A percentile compares a stretch with the other conserved stretches of the same genome.
These are phyloP conservation scores for Clarireedia hainanense DNA, from an alignment of 2,329 filamentous ascomycete species.

Conservation along the genomic window DNA sequence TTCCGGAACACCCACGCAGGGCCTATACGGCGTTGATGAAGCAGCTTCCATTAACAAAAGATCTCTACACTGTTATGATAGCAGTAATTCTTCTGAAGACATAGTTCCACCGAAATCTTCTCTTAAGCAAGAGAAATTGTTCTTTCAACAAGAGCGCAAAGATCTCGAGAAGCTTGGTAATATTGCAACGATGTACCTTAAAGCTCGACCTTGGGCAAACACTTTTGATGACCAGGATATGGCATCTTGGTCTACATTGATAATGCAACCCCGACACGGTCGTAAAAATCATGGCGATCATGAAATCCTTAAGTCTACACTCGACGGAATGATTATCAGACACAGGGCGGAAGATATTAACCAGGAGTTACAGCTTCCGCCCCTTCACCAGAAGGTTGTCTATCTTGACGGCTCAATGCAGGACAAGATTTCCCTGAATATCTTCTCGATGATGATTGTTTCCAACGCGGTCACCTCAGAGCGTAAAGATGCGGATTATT, in stretches of 20 bases:
- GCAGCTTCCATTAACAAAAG: slow-evolving; percentile 2
- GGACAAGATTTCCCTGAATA: slow-evolving; percentile 73
- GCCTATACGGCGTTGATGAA: slow-evolving; percentile 67
- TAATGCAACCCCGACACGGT: slow-evolving; percentile 51
- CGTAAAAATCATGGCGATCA: slow-evolving; percentile 46
- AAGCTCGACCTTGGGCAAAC: slow-evolving; percentile 72
- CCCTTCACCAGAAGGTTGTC: slow-evolving; percentile 62
- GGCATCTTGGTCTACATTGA: slow-evolving; percentile 66
- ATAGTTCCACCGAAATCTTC: not conserved
- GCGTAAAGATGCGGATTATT: slow-evolving; percentile 73
- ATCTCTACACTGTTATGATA: not conserved
- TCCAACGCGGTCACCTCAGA: slow-evolving; percentile 87
- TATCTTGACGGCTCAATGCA: slow-evolving; percentile 75
- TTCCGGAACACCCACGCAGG: slow-evolving; percentile 80
- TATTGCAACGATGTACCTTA: slow-evolving; percentile 63
- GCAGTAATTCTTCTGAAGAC: not conserved
- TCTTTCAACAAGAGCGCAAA: slow-evolving; percentile 44
- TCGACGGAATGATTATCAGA: slow-evolving; percentile 76
- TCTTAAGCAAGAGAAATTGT: not conserved
- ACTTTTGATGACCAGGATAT: slow-evolving; percentile 39
- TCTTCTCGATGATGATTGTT: slow-evolving; percentile 77
- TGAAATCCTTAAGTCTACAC: slow-evolving; percentile 56
- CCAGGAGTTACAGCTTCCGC: slow-evolving; percentile 56
- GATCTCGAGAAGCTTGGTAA: slow-evolving; percentile 60
- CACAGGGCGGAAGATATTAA: slow-evolving; percentile 67